Evolutionary conservation across 768 basidiomycete species (phyloP), one percentile per base, ranked within the genome.

Genomic region (Fomitopsis serialis): DNA sequence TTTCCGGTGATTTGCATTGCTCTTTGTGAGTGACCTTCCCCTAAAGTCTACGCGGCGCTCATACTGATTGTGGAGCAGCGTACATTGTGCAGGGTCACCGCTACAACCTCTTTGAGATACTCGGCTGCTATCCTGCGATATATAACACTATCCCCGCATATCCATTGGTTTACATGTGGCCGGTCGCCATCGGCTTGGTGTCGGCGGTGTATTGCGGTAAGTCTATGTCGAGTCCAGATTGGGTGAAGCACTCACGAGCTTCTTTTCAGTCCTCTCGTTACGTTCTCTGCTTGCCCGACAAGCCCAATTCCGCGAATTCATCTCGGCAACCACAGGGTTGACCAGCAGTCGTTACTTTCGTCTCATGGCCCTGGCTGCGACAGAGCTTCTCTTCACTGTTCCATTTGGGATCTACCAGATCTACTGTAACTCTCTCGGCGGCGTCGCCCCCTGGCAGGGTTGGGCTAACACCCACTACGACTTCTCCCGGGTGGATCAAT

Each of bases 71-170:
- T 27, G 43, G 24, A 56, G 55, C 42, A 69, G 46, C 61, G 15
- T 58, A 61, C 37, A 57, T 66, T 45, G 67, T 74, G 5, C 76
- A 78, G 65, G 79, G 78, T 11, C 82, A 84, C 63, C 77, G 81
- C 12, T 85, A 75, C 66, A 68, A 84, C 60, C 79, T 85, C 50
- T 76, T 69, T 54, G 80, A 83, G 60, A 75, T 80, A 48, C 55
- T 82, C 15, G 83, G 82, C 5, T 85, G 84, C 65, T 73, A 62
- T 46, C 79, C 80, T 2, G 66, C 65, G 44, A 76, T 72, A 3
- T 81, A 75, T 66, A 72, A 76, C 59, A 78, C 79, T 0, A 70
- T 70, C 1, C 22, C 46, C 2, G n/a, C 58, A 5, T 55, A 55
- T 19, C 70, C 68, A 12, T 42, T 81, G 5, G 10, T 74, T 11